Percentiles rank a stretch among this genome's conserved stretches.
These are phyloP conservation scores for Phytophthora megakarya DNA, from an alignment of 352 stramenopile genomes.

Conservation along the genomic window DNA sequence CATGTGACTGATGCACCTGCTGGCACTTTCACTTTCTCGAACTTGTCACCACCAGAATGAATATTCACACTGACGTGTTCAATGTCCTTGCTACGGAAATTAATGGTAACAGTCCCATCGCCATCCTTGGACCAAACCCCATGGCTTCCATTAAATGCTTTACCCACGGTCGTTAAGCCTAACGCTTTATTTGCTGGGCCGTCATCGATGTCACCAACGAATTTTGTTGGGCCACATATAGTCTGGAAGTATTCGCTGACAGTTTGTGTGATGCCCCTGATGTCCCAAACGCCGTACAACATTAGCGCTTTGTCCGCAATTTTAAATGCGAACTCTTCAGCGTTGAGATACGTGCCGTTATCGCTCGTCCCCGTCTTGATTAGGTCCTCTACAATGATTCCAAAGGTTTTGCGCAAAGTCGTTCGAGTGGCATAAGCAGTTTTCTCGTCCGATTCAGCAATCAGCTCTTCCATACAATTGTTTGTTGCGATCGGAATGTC, in stretches of 20 bases:
- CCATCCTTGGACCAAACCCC: slow-evolving; percentile 26
- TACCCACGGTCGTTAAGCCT: slow-evolving; percentile 31
- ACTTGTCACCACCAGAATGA: slow-evolving; percentile 21
- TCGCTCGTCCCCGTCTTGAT: slow-evolving; percentile 35
- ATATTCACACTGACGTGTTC: slow-evolving; percentile 37
- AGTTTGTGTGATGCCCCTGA: slow-evolving; percentile 37
- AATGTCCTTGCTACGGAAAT: slow-evolving; percentile 26
- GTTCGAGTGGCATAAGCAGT: slow-evolving; percentile 33
- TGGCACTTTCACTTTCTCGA: slow-evolving; percentile 21
- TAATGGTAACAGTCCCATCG: slow-evolving; percentile 19
- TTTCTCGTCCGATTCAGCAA: slow-evolving; percentile 9
- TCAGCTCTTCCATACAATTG: slow-evolving; percentile 39
- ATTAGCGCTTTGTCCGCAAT: slow-evolving; percentile 42
- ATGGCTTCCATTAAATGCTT: slow-evolving; percentile 35
- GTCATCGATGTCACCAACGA: slow-evolving; percentile 42
- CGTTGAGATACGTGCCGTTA: slow-evolving; percentile 26
- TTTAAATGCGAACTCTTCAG: slow-evolving; percentile 34
- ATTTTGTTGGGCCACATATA: slow-evolving; percentile 45
- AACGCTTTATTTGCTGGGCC: slow-evolving; percentile 34
- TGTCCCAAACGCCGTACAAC: slow-evolving; percentile 39
- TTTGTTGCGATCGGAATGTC: slow-evolving; percentile 46
- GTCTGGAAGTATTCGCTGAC: slow-evolving; percentile 43
- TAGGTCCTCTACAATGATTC: slow-evolving; percentile 47
- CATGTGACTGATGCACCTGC: slow-evolving; percentile 17
- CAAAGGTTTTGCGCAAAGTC: slow-evolving; percentile 44